phyloP scores from a whole-genome alignment of 2,329 filamentous ascomycete species.

The Metarhizium humberi region DNA sequence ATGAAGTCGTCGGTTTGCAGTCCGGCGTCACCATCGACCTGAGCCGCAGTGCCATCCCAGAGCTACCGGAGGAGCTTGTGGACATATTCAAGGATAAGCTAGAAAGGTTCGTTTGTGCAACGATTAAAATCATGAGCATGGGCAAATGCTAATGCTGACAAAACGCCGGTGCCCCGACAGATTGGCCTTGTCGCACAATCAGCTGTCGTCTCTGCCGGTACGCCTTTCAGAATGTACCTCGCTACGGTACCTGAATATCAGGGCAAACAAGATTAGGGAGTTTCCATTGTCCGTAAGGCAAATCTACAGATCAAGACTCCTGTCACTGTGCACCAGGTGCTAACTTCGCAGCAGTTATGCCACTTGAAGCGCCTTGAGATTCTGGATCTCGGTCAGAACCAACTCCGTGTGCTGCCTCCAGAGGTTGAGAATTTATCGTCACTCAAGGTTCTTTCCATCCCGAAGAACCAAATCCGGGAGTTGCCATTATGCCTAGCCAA shows the following conservation, averaged over 20 bases:
- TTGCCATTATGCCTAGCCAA: constrained; percentile 78
- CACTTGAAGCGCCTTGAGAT: constrained; percentile 83
- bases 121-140: not conserved
- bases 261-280: constrained; percentile 63
- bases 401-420: constrained; percentile 65
- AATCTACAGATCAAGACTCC: constrained; percentile 1
- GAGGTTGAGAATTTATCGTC: constrained; percentile 75
- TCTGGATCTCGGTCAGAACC: constrained; percentile 84
- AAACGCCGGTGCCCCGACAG: constrained; percentile 28
- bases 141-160: not conserved
- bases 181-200: constrained; percentile 72
- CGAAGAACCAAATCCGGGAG: constrained; percentile 78
- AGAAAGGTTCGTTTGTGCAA: constrained; percentile 47
- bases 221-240: constrained; percentile 69
- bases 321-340: constrained; percentile 6
- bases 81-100: constrained; percentile 66
- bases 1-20: constrained; percentile 50
- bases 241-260: constrained; percentile 70
- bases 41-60: constrained; percentile 64
- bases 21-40: constrained; percentile 71
- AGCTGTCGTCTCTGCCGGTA: constrained; percentile 55
- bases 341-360: constrained; percentile 54
- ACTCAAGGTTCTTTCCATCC: constrained; percentile 82
- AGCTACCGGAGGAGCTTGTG: constrained; percentile 63
- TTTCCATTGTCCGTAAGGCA: constrained; percentile 45